These are phyloP conservation scores for Isatis lusitanica DNA, from an alignment of 441 rosid genomes.

Conservation along the genomic window DNA sequence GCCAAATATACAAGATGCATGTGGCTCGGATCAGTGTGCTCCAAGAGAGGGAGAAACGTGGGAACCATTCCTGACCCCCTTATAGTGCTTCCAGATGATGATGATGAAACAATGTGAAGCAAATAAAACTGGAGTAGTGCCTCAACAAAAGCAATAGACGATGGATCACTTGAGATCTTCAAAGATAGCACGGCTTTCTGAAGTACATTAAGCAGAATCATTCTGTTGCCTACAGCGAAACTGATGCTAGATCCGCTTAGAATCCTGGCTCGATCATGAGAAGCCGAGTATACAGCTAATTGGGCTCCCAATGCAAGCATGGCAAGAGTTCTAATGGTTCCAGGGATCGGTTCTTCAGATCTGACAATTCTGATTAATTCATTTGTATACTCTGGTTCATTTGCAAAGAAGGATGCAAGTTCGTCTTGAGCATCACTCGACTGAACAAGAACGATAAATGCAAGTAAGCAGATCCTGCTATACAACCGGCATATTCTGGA, in stretches of 20 bases:
- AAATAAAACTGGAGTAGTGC: slow-evolving; percentile 97
- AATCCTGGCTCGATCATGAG: slow-evolving; percentile 94
- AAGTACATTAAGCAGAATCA: slow-evolving; percentile 94
- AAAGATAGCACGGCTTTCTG: slow-evolving; percentile 91
- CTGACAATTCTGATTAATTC: slow-evolving; percentile 93
- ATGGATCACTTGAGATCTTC: slow-evolving; percentile 75
- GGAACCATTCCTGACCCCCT: slow-evolving; percentile 98
- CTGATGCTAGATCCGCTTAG: slow-evolving; percentile 92
- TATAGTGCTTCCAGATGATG: slow-evolving; percentile 84
- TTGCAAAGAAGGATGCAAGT: slow-evolving; percentile 86
- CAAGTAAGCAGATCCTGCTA: slow-evolving; percentile 93
- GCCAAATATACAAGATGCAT: slow-evolving; percentile 94
- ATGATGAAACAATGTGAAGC: slow-evolving; percentile 95
- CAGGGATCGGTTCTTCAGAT: slow-evolving; percentile 85
- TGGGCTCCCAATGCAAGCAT: slow-evolving; percentile 98
- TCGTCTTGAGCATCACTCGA: slow-evolving; percentile 95
- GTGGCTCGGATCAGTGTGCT: slow-evolving; percentile 82
- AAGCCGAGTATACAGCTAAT: slow-evolving; percentile 90
- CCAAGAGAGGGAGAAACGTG: slow-evolving; percentile 91
- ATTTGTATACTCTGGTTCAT: slow-evolving; percentile 98
- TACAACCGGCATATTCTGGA: slow-evolving; percentile 85
- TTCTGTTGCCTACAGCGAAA: slow-evolving; percentile 90
- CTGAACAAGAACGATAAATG: slow-evolving; percentile 95
- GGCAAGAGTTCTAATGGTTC: slow-evolving; percentile 86
- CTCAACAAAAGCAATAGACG: slow-evolving; percentile 92